Conservation (phyloP, 2,329 filamentous ascomycete genomes). For the Dactylonectria macrodidyma region DNA sequence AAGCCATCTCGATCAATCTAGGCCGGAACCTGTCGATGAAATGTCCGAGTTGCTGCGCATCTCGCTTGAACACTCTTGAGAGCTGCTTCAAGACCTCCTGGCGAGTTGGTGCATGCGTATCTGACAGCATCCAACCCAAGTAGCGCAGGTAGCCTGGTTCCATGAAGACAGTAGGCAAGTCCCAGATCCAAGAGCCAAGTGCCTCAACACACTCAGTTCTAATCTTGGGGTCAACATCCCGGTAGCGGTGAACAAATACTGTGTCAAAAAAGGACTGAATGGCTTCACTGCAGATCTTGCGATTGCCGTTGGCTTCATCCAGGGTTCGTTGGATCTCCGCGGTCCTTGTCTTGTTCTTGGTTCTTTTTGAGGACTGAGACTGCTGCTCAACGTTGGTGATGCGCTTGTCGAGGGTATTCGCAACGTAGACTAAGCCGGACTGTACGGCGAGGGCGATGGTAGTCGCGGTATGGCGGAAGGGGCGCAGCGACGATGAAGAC, state of each 20-base stretch:
- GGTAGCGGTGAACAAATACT: slow-evolving; percentile 95
- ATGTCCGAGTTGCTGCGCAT: slow-evolving; percentile 86
- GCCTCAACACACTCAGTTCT: slow-evolving; percentile 90
- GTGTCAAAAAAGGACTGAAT: slow-evolving; percentile 92
- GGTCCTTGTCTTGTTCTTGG: slow-evolving; percentile 84
- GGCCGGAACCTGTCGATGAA: slow-evolving; percentile 94
- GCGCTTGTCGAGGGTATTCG: slow-evolving; percentile 78
- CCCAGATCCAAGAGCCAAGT: slow-evolving; percentile 89
- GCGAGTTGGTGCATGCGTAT: slow-evolving; percentile 80
- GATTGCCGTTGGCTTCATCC: slow-evolving; percentile 77
- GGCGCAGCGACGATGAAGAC: slow-evolving; percentile 88
- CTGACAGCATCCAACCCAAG: slow-evolving; percentile 94
- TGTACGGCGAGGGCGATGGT: slow-evolving; percentile 86
- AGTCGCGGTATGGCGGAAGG: slow-evolving; percentile 95
- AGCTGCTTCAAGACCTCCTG: slow-evolving; percentile 91
- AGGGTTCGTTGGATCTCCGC: slow-evolving; percentile 81
- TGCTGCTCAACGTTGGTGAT: slow-evolving; percentile 85
- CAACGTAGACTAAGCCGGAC: slow-evolving; percentile 82
- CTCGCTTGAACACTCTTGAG: slow-evolving; percentile 82
- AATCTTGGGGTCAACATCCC: slow-evolving; percentile 92
- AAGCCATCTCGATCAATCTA: slow-evolving; percentile 93
- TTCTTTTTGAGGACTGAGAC: slow-evolving; percentile 80
- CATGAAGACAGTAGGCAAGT: slow-evolving; percentile 89
- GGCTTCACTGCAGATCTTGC: slow-evolving; percentile 78
- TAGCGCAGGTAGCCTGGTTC: slow-evolving; percentile 93